These are phyloP conservation scores for Pseudozyma sp. DNA, from an alignment of 1,284 basidiomycete genomes.

Conservation along the genomic window DNA sequence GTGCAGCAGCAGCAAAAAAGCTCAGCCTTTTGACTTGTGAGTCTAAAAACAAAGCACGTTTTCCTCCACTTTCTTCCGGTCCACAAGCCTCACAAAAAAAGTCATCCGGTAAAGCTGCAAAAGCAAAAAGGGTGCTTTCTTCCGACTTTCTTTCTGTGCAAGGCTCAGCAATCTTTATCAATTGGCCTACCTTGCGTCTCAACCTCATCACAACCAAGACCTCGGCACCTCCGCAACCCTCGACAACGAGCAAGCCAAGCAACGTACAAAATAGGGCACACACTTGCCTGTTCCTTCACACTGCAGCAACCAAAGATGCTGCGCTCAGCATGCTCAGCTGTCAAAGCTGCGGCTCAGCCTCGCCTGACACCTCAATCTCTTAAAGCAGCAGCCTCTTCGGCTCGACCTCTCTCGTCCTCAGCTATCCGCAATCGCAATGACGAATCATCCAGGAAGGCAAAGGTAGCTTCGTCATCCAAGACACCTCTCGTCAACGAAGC, in stretches of 20 bases:
- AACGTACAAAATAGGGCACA: background rate
- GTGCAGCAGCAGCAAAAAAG: no score
- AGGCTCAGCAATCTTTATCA: background rate
- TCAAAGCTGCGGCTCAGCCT: constrained; percentile 13
- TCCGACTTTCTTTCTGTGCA: background rate
- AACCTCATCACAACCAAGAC: no score
- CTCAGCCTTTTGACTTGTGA: no score
- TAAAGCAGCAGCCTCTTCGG: background rate
- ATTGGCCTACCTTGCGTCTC: no score
- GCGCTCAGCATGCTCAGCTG: constrained; percentile 20
- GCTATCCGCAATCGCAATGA: constrained; percentile 18
- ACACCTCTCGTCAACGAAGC: background rate
- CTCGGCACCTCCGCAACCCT: constrained; percentile 10
- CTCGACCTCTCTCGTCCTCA: constrained; percentile 18
- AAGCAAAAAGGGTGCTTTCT: background rate
- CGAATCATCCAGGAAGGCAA: constrained; percentile 10
- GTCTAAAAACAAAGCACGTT: no score
- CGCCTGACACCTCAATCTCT: background rate
- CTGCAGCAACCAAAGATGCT: constrained; percentile 12
- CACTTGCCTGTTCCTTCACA: background rate
- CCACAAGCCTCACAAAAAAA: no score
- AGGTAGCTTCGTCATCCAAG: background rate
- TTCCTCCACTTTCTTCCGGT: no score
- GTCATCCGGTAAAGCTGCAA: no score
- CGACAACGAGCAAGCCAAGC: background rate